Evolutionary conservation across 116 monocot genomes (phyloP).

Genomic region (Dioscorea cayenensis): DNA sequence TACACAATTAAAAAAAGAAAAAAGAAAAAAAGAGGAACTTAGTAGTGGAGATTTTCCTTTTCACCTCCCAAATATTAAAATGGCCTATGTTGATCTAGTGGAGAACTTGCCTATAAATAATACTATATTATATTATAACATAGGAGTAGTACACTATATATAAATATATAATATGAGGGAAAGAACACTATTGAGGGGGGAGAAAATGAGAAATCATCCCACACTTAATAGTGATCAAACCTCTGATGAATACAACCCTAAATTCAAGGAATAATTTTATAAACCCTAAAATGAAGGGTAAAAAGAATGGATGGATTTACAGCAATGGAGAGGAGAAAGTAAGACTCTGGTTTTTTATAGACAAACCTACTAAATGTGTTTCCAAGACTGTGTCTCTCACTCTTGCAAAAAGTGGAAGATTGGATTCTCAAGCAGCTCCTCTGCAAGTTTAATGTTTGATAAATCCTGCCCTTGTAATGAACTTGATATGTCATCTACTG

Average conservation of each 20-base stretch:
- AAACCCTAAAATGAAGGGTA: slow-evolving; percentile 2
- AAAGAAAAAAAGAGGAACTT: too few relatives aligned
- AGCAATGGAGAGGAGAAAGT: slow-evolving; percentile 1
- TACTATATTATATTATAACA: too few relatives aligned
- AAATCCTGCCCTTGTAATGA: slow-evolving; percentile 48
- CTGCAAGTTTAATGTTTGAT: slow-evolving; percentile 34
- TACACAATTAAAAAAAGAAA: too few relatives aligned
- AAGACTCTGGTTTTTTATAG: not conserved
- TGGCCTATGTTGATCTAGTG: too few relatives aligned
- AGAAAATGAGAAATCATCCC: not conserved
- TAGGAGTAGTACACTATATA: too few relatives aligned
- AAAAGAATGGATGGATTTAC: slow-evolving; percentile 24
- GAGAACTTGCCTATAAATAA: too few relatives aligned
- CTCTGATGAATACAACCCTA: not conserved
- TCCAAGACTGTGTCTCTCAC: slow-evolving; percentile 3
- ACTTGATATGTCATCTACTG: slow-evolving; percentile 55
- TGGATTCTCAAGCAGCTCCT: slow-evolving; percentile 41
- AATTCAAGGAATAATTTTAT: slow-evolving; percentile 13
- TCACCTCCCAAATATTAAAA: too few relatives aligned
- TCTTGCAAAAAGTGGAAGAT: slow-evolving; percentile 58
- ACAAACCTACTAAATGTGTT: not conserved
- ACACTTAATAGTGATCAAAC: not conserved
- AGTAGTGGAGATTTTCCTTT: too few relatives aligned
- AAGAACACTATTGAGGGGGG: not conserved
- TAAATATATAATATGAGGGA: too few relatives aligned